These are phyloP conservation scores for Xylaria hypoxylon DNA, from an alignment of 2,329 filamentous ascomycete genomes.

Conservation along the genomic window DNA sequence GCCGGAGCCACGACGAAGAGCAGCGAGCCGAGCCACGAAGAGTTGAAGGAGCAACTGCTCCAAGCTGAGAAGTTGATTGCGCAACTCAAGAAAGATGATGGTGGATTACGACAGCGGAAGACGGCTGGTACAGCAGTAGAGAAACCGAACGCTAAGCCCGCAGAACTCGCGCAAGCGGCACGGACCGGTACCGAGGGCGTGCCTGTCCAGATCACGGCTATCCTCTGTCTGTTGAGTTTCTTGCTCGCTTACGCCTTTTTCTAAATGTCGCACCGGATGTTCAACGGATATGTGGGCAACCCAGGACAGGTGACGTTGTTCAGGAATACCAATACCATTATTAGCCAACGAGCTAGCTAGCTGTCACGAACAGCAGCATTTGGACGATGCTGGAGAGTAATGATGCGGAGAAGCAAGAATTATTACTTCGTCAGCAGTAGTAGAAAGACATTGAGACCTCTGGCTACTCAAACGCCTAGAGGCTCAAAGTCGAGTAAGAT, in stretches of 20 bases:
- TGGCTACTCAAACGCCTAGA: conserved; percentile 1
- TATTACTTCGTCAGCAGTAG: conserved; percentile 17
- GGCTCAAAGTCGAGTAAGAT: conserved; percentile 25
- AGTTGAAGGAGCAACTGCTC: conserved; percentile 78
- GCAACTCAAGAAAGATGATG: conserved; percentile 72
- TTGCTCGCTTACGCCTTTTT: conserved; percentile 97
- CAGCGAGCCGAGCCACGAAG: conserved; percentile 61
- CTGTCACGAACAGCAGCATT: neutral
- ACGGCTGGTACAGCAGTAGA: conserved; percentile 66
- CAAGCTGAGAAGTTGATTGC: conserved; percentile 81
- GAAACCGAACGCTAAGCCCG: conserved; percentile 53
- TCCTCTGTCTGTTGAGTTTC: conserved; percentile 89
- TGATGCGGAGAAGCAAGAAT: conserved; percentile 21
- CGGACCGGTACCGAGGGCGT: conserved; percentile 77
- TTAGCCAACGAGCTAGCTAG: conserved; percentile 5
- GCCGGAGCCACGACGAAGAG: conserved; percentile 62
- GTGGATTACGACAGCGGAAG: conserved; percentile 84
- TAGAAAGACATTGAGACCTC: conserved; percentile 4
- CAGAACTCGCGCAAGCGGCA: conserved; percentile 65
- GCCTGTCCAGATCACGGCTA: conserved; percentile 84
- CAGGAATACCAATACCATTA: conserved; percentile 18
- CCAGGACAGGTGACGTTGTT: conserved; percentile 11
- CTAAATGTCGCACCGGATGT: conserved; percentile 58
- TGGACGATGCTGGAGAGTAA: conserved; percentile 12
- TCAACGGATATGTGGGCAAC: conserved; percentile 12